Conservation (phyloP, 257 asterid species). For the Lithospermum erythrorhizon region DNA sequence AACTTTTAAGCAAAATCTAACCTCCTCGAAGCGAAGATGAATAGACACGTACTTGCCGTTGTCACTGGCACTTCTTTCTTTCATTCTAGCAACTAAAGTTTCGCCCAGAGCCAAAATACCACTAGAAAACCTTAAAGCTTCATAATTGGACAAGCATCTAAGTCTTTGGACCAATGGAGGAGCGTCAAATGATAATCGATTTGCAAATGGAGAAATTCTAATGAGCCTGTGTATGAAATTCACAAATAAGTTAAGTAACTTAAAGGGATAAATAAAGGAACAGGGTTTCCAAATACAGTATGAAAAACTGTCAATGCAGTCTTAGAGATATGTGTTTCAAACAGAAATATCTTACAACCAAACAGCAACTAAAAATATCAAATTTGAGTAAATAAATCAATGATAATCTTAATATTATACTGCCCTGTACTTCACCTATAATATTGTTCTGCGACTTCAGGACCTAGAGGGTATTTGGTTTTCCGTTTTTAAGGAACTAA, state of each 20-base stretch:
- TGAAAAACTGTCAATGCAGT: neutral
- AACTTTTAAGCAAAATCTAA: conserved; percentile 24
- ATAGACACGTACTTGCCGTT: conserved; percentile 89
- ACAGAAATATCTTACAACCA: no score
- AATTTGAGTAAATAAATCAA: no score
- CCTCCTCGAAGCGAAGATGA: conserved; percentile 99
- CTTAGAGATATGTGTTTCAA: no score
- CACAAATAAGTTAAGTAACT: neutral
- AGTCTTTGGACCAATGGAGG: conserved; percentile 86
- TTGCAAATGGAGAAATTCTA: conserved; percentile 92
- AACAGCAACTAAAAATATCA: no score
- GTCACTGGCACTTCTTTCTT: conserved; percentile 63
- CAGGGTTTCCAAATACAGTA: neutral
- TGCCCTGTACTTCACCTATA: no score
- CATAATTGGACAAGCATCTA: conserved; percentile 89
- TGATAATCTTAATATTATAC: no score
- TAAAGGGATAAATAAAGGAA: neutral
- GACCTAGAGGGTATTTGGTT: no score
- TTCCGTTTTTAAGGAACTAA: no score
- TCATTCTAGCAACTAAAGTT: conserved; percentile 77
- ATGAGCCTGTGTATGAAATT: conserved; percentile 44
- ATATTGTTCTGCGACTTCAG: no score
- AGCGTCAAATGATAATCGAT: conserved; percentile 80
- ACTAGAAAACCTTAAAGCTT: conserved; percentile 72
- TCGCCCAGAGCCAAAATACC: conserved; percentile 62